A percentile compares a stretch with the other conserved stretches of the same genome.
Conservation (phyloP, 805 yeast genomes). For the Huiozyma naganishii region DNA sequence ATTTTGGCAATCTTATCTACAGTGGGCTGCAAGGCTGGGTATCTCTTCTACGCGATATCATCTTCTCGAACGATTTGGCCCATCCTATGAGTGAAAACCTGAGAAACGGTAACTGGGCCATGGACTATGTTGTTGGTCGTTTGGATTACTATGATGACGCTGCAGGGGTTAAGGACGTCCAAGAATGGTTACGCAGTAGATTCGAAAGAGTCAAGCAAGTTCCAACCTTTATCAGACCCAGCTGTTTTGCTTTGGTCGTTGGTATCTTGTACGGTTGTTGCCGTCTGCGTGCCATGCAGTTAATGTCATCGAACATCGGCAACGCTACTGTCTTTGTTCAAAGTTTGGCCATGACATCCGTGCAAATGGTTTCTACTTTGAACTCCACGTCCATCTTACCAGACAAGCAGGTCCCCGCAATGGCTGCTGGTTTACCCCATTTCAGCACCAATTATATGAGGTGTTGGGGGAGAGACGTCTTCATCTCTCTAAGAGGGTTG, state of each 20-base stretch:
- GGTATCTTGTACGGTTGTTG: constrained; percentile 80
- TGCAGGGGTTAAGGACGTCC: constrained; percentile 43
- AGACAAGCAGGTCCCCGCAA: constrained; percentile 46
- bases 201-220: constrained; percentile 49
- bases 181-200: constrained; percentile 59
- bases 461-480: constrained; percentile 97
- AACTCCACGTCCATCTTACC: constrained; percentile 70
- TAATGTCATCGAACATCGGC: constrained; percentile 45
- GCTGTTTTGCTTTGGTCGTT: constrained; percentile 73
- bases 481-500: constrained; percentile 76
- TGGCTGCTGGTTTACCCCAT: constrained; percentile 97
- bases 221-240: constrained; percentile 77
- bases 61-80: constrained; percentile 63
- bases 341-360: constrained; percentile 65
- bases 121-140: constrained; percentile 61
- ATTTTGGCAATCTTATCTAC: constrained; percentile 61
- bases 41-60: constrained; percentile 49
- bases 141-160: constrained; percentile 41
- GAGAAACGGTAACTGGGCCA: constrained; percentile 81
- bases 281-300: constrained; percentile 50
- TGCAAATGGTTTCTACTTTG: constrained; percentile 76
- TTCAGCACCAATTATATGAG: constrained; percentile 87
- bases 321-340: constrained; percentile 65
- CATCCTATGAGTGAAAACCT: constrained; percentile 77
- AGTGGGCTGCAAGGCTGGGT: constrained; percentile 95